Conservation (phyloP, 768 basidiomycete genomes). For the Hemileccinum rubropunctum region DNA sequence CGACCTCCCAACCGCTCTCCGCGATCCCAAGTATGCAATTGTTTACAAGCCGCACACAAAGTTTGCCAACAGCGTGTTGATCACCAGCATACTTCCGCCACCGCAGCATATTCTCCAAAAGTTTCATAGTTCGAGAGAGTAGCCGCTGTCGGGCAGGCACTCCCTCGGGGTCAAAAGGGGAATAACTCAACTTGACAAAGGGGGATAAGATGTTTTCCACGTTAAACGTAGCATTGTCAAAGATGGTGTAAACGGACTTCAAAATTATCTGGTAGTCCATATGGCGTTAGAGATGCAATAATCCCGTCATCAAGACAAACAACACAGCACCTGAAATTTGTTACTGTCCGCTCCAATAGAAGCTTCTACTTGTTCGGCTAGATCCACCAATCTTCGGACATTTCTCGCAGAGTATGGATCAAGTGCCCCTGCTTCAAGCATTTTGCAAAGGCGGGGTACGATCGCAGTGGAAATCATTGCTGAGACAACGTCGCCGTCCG, state of each 20-base stretch:
- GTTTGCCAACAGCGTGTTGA: slow-evolving; percentile 49
- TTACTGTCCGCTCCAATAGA: slow-evolving; percentile 60
- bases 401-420: slow-evolving; percentile 75
- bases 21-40: slow-evolving; percentile 64
- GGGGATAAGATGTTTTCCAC: slow-evolving; percentile 49
- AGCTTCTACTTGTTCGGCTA: slow-evolving; percentile 78
- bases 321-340: slow-evolving; percentile 57
- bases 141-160: slow-evolving; percentile 70
- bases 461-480: slow-evolving; percentile 85
- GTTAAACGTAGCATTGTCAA: slow-evolving; percentile 54
- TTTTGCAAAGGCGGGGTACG: slow-evolving; percentile 68
- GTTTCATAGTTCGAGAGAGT: slow-evolving; percentile 63
- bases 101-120: slow-evolving; percentile 66
- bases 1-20: slow-evolving; percentile 82
- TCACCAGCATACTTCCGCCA: slow-evolving; percentile 77
- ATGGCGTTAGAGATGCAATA: slow-evolving; percentile 9
- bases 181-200: slow-evolving; percentile 41
- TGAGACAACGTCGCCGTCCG: slow-evolving; percentile 84
- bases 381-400: slow-evolving; percentile 61
- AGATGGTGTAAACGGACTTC: slow-evolving; percentile 49
- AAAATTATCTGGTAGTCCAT: slow-evolving; percentile 46
- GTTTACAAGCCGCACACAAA: slow-evolving; percentile 56
- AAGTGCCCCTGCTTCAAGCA: slow-evolving; percentile 76
- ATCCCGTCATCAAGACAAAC: neutral
- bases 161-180: slow-evolving; percentile 73